Percentiles rank a stretch among this genome's conserved stretches.
Evolutionary conservation across 345 rosid species (phyloP).

Genomic region (Xanthoceras sorbifolium): DNA sequence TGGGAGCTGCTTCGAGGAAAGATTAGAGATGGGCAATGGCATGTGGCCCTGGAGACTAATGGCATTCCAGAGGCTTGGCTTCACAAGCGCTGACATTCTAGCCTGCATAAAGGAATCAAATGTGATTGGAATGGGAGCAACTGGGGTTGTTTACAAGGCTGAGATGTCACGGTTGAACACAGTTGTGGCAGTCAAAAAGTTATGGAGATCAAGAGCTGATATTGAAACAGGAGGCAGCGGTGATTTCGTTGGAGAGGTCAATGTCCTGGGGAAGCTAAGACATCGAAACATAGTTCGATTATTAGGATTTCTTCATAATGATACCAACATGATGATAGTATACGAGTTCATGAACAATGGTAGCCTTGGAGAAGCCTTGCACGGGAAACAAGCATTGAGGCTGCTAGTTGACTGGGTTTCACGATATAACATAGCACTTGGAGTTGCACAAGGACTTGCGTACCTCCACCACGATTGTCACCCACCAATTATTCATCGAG

Average conservation of each 20-base stretch:
- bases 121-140: slow-evolving; percentile 90
- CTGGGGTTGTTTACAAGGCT: slow-evolving; percentile 84
- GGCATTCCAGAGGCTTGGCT: slow-evolving; percentile 91
- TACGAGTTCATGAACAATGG: slow-evolving; percentile 91
- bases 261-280: slow-evolving; percentile 77
- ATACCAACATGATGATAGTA: slow-evolving; percentile 67
- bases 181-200: slow-evolving; percentile 81
- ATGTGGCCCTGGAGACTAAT: slow-evolving; percentile 94
- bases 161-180: slow-evolving; percentile 55
- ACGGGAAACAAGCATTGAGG: slow-evolving; percentile 67
- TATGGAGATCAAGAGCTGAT: slow-evolving; percentile 73
- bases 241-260: slow-evolving; percentile 82
- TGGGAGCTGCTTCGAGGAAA: slow-evolving; percentile 58
- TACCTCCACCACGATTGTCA: slow-evolving; percentile 96
- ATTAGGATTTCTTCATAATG: slow-evolving; percentile 75
- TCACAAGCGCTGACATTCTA: slow-evolving; percentile 72
- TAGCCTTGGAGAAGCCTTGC: slow-evolving; percentile 80
- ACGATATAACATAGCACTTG: slow-evolving; percentile 76
- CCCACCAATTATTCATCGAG: slow-evolving; percentile 83
- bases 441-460: slow-evolving; percentile 90
- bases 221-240: slow-evolving; percentile 59
- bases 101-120: slow-evolving; percentile 76
- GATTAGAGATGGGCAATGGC: slow-evolving; percentile 45
- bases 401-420: slow-evolving; percentile 87
- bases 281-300: slow-evolving; percentile 90